Conservation (phyloP, 768 basidiomycete genomes). For the Dendrothele bispora region DNA sequence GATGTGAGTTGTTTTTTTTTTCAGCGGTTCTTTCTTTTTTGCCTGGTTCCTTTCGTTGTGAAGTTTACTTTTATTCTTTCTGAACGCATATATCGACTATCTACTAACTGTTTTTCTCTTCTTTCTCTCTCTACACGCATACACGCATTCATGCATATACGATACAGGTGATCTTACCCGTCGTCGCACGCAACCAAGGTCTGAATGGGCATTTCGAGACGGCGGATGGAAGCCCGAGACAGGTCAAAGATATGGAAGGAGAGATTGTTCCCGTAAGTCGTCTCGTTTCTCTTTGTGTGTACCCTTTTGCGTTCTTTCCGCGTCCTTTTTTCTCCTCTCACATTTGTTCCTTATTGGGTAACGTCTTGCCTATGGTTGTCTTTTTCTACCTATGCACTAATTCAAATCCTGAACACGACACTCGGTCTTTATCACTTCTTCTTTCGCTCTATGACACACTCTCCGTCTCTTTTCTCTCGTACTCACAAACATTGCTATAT, state of each 20-base stretch:
- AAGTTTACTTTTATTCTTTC: too few species aligned
- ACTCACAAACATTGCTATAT: too few species aligned
- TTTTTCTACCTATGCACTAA: conserved; percentile 73
- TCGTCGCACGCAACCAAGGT: conserved; percentile 82
- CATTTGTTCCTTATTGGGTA: too few species aligned
- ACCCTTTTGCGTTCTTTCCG: background rate
- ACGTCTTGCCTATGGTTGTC: too few species aligned
- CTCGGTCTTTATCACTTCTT: conserved; percentile 48
- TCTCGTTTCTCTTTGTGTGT: background rate
- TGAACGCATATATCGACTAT: too few species aligned
- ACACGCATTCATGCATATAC: too few species aligned
- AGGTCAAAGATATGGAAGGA: conserved; percentile 40
- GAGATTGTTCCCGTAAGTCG: conserved; percentile 58
- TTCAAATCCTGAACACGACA: conserved; percentile 35
- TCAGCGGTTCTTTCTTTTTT: background rate
- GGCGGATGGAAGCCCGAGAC: conserved; percentile 66
- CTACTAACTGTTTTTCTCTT: too few species aligned
- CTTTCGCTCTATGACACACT: background rate
- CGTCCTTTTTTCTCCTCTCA: conserved; percentile 2
- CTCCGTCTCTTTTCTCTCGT: conserved; percentile 4
- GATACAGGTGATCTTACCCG: conserved; percentile 84
- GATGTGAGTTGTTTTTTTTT: conserved; percentile 48
- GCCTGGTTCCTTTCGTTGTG: conserved; percentile 2
- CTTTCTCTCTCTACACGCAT: too few species aligned
- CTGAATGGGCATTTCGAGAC: conserved; percentile 69